These are phyloP conservation scores for Yamadazyma diospyri DNA, from an alignment of 1,139 yeast species.

Conservation along the genomic window DNA sequence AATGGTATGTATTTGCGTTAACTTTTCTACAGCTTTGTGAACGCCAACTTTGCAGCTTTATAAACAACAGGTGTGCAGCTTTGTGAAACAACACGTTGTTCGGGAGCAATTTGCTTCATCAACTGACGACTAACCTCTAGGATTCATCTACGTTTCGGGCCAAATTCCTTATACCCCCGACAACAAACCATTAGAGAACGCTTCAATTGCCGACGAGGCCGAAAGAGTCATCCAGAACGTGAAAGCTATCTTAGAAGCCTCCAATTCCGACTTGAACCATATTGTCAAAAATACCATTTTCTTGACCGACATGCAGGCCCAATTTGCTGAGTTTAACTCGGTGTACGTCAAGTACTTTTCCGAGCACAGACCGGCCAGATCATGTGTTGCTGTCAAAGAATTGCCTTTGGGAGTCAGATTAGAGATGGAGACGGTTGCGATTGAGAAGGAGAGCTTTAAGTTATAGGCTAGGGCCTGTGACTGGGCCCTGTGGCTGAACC, in stretches of 20 bases:
- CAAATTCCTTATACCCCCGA: conserved; percentile 90
- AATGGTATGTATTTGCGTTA: conserved; percentile 47
- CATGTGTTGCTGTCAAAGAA: conserved; percentile 87
- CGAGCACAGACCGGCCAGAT: conserved; percentile 89
- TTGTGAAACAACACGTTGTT: no score
- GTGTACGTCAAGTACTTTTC: conserved; percentile 80
- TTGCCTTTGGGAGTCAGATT: conserved; percentile 81
- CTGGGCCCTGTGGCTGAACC: no score
- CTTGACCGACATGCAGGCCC: conserved; percentile 75
- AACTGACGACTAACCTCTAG: conserved; percentile 31
- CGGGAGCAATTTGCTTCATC: no score
- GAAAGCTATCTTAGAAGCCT: conserved; percentile 70
- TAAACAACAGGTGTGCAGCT: no score
- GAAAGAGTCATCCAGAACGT: conserved; percentile 82
- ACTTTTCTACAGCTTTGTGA: no score
- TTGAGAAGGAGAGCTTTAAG: conserved; percentile 47
- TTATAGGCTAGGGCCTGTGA: no score
- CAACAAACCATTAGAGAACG: conserved; percentile 71
- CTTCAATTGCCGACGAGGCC: conserved; percentile 70
- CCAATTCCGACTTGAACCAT: conserved; percentile 77
- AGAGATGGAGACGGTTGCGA: conserved; percentile 77
- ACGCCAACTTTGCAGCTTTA: no score
- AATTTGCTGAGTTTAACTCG: conserved; percentile 77
- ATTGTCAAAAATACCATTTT: conserved; percentile 84
- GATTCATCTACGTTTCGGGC: conserved; percentile 88